A percentile compares a stretch with the other conserved stretches of the same genome.
Conservation (phyloP, 495 filamentous ascomycete genomes). For the Clohesyomyces aquaticus region DNA sequence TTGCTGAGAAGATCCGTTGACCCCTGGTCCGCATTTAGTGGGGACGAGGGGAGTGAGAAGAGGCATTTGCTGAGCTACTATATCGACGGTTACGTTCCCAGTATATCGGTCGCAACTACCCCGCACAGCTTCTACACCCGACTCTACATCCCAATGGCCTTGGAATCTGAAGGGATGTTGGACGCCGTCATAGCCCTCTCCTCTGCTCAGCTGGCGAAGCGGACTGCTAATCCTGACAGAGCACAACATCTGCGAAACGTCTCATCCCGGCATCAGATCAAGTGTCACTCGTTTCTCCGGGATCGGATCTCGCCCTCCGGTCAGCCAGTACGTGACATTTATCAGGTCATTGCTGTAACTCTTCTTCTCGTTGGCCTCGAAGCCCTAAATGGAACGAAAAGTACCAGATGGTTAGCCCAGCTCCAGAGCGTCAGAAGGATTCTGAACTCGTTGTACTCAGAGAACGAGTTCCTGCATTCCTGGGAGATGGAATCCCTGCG, state of each 20-base stretch:
- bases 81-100: conserved; percentile 31
- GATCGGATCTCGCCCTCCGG: conserved; percentile 20
- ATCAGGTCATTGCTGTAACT: conserved; percentile 30
- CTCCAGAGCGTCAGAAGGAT: conserved; percentile 21
- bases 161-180: conserved; percentile 30
- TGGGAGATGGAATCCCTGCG: conserved; percentile 27
- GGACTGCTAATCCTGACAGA: conserved; percentile 25
- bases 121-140: conserved; percentile 30
- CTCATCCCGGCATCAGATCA: conserved; percentile 25
- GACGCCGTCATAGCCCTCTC: conserved; percentile 34
- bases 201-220: conserved; percentile 31
- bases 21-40: conserved; percentile 21
- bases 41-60: conserved; percentile 10
- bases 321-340: conserved; percentile 18
- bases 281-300: conserved; percentile 25
- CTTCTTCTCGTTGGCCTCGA: conserved; percentile 34
- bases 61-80: conserved; percentile 33
- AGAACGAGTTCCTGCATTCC: conserved; percentile 1
- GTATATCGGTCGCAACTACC: conserved; percentile 34
- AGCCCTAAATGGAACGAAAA: conserved; percentile 33
- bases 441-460: conserved; percentile 15
- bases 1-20: conserved; percentile 9
- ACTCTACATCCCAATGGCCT: conserved; percentile 35
- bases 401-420: conserved; percentile 27
- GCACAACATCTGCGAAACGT: conserved; percentile 25